Conservation (phyloP, 768 basidiomycete genomes). For the Auricularia auricula-judae region DNA sequence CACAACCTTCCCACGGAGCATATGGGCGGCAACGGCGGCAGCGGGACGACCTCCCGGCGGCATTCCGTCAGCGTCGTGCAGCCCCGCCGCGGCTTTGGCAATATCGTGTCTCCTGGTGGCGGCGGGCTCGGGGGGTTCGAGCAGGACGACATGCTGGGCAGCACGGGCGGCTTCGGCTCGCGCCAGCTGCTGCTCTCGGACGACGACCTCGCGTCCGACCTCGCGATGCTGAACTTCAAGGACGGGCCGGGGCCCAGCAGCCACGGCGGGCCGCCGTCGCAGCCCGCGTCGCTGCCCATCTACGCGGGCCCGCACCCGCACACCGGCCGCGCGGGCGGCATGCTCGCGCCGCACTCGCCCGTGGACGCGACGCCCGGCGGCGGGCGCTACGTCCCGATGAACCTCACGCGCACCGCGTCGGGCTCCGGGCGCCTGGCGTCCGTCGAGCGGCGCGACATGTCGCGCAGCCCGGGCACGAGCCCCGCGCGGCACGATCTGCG, state of each 20-base stretch:
- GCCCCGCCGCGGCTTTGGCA: slow-evolving; percentile 51
- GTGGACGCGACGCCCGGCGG: background rate
- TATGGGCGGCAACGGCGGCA: slow-evolving; percentile 63
- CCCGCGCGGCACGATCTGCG: background rate
- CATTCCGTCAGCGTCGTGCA: slow-evolving; percentile 81
- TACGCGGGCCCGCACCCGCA: slow-evolving; percentile 29
- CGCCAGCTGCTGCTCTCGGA: slow-evolving; percentile 49
- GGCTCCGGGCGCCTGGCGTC: background rate
- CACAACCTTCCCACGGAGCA: background rate
- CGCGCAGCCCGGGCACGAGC: background rate
- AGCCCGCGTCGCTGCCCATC: slow-evolving; percentile 67
- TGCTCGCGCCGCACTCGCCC: slow-evolving; percentile 4
- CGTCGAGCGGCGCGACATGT: background rate
- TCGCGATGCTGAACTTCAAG: slow-evolving; percentile 48
- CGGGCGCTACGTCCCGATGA: slow-evolving; percentile 5
- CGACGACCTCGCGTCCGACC: slow-evolving; percentile 68
- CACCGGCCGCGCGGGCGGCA: slow-evolving; percentile 18
- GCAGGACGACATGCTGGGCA: slow-evolving; percentile 10
- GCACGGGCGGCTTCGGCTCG: slow-evolving; percentile 25
- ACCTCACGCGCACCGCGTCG: background rate
- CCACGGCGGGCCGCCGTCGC: slow-evolving; percentile 45
- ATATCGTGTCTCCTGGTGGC: slow-evolving; percentile 50
- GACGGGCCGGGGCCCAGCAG: slow-evolving; percentile 32
- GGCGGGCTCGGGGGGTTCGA: slow-evolving; percentile 28
- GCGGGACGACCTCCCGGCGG: slow-evolving; percentile 72